Conservation (phyloP, 1,139 yeast species). For the Suhomyces choctaworum region DNA sequence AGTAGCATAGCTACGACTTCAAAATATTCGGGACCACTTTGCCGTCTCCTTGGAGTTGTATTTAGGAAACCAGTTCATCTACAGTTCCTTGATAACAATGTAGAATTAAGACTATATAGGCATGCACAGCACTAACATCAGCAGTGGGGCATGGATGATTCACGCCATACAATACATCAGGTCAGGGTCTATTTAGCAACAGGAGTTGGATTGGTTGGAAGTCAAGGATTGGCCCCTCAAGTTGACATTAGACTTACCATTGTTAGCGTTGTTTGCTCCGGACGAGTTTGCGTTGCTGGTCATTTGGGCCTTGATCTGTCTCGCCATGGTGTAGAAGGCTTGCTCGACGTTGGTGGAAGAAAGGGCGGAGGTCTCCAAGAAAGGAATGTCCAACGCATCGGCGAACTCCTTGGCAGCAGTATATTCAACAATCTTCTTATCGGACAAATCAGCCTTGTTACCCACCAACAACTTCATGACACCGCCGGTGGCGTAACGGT, state of each 20-base stretch:
- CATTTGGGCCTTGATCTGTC: conserved; percentile 97
- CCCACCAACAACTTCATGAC: conserved; percentile 96
- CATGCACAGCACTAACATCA: conserved; percentile 2
- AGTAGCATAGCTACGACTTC: no score
- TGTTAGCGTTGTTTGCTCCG: conserved; percentile 40
- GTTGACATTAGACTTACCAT: conserved; percentile 73
- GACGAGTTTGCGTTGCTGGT: conserved; percentile 56
- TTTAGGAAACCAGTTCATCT: not conserved
- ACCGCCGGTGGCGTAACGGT: conserved; percentile 96
- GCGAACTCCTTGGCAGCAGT: conserved; percentile 98
- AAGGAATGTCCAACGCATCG: conserved; percentile 92
- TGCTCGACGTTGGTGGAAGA: conserved; percentile 96
- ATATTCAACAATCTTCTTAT: conserved; percentile 93
- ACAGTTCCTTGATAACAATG: conserved; percentile 4
- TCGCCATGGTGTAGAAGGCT: conserved; percentile 97
- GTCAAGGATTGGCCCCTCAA: conserved; percentile 87
- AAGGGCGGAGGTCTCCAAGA: conserved; percentile 95
- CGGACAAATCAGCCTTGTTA: conserved; percentile 92
- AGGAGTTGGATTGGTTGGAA: conserved; percentile 63
- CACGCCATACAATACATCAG: conserved; percentile 1
- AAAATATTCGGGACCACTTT: conserved; percentile 1
- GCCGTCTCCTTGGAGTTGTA: not conserved
- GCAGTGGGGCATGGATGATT: no score
- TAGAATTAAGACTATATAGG: conserved; percentile 11
- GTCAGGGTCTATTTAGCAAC: conserved; percentile 54